Percentiles rank a stretch among this genome's conserved stretches.
These are phyloP conservation scores for Leucocoprinus birnbaumii DNA, from an alignment of 768 basidiomycete species.

Conservation along the genomic window DNA sequence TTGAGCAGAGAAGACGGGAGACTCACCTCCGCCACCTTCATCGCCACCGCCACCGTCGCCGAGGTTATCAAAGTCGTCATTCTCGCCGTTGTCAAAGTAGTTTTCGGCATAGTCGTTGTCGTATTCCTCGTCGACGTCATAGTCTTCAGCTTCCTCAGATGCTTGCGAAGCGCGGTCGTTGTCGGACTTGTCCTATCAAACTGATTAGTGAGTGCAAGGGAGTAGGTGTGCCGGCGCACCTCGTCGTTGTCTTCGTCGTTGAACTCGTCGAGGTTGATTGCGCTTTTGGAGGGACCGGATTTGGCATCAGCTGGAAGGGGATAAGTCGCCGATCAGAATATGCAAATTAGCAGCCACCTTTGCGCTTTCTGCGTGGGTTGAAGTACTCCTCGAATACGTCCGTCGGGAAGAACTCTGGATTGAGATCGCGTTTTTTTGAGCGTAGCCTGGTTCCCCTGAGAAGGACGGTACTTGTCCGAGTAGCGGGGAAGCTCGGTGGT, in stretches of 20 bases:
- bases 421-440: slow-evolving; percentile 69
- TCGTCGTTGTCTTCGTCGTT: slow-evolving; percentile 62
- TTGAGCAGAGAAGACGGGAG: too few species aligned
- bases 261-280: slow-evolving; percentile 65
- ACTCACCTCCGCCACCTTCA: slow-evolving; percentile 51
- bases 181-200: slow-evolving; percentile 60
- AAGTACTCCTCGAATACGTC: slow-evolving; percentile 80
- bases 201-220: neutral
- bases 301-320: slow-evolving; percentile 16
- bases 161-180: slow-evolving; percentile 68
- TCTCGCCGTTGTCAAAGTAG: slow-evolving; percentile 90
- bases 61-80: slow-evolving; percentile 74
- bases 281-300: slow-evolving; percentile 26
- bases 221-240: slow-evolving; percentile 25
- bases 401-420: slow-evolving; percentile 74
- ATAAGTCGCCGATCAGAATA: neutral
- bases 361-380: slow-evolving; percentile 64
- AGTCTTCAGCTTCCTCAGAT: slow-evolving; percentile 69
- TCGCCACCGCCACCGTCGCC: slow-evolving; percentile 71
- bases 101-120: slow-evolving; percentile 91
- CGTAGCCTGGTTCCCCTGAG: slow-evolving; percentile 53
- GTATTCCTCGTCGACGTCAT: slow-evolving; percentile 88
- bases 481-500: slow-evolving; percentile 79
- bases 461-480: slow-evolving; percentile 80
- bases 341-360: slow-evolving; percentile 21